Evolutionary conservation across 2,329 filamentous ascomycete species (phyloP).

Genomic region (Madurella mycetomatis): DNA sequence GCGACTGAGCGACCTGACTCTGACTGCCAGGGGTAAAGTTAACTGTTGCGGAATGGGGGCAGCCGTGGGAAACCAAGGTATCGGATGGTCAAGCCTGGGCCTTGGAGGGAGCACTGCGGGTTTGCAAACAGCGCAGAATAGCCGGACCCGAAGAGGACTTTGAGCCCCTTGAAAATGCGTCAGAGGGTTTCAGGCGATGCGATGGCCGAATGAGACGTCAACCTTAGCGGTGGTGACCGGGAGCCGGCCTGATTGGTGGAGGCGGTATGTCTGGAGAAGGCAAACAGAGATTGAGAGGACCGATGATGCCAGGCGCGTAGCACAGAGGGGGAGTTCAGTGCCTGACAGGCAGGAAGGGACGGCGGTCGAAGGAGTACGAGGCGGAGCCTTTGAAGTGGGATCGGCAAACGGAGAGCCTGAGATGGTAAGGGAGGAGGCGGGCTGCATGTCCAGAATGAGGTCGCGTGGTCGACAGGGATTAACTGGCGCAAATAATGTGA

Average conservation of each 20-base stretch:
- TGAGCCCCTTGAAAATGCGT: slow-evolving; percentile 32
- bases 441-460: slow-evolving; percentile 11
- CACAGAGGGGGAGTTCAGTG: neutral
- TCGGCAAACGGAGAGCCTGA: slow-evolving; percentile 13
- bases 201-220: slow-evolving; percentile 14
- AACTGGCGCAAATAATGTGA: slow-evolving; percentile 9
- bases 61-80: neutral
- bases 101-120: neutral
- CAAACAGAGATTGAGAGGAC: neutral
- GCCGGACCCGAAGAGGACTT: slow-evolving; percentile 12
- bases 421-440: slow-evolving; percentile 21
- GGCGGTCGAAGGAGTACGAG: neutral
- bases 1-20: neutral
- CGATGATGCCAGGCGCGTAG: slow-evolving; percentile 1
- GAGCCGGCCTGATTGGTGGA: slow-evolving; percentile 8
- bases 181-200: slow-evolving; percentile 35
- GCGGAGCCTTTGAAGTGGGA: slow-evolving; percentile 18
- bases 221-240: slow-evolving; percentile 10
- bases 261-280: neutral
- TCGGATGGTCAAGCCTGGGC: neutral
- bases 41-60: neutral
- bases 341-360: neutral
- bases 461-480: slow-evolving; percentile 27
- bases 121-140: slow-evolving; percentile 4
- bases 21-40: neutral